These are phyloP conservation scores for Oryza nivara DNA, from an alignment of 176 grass and related monocot genomes.

Conservation along the genomic window DNA sequence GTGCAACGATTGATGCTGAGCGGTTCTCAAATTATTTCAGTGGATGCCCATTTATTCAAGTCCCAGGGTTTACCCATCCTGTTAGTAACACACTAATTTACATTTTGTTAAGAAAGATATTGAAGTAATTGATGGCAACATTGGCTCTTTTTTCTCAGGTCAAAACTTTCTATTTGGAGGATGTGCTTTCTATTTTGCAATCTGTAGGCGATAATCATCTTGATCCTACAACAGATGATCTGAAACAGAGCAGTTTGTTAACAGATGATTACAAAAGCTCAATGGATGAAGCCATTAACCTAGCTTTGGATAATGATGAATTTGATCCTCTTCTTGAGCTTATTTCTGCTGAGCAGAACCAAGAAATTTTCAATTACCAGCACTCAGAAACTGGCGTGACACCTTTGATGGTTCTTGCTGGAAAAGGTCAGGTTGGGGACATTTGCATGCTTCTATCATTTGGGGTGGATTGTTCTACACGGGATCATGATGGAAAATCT, in stretches of 20 bases:
- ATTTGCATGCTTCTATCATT: slow-evolving; percentile 94
- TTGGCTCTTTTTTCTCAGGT: slow-evolving; percentile 57
- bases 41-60: slow-evolving; percentile 90
- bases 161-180: slow-evolving; percentile 94
- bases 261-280: slow-evolving; percentile 70
- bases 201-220: slow-evolving; percentile 71
- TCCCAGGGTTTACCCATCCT: slow-evolving; percentile 93
- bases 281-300: slow-evolving; percentile 88
- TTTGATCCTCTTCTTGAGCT: slow-evolving; percentile 89
- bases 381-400: slow-evolving; percentile 87
- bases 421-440: slow-evolving; percentile 82
- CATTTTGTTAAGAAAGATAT: slow-evolving; percentile 19
- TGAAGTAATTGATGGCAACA: slow-evolving; percentile 22
- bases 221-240: slow-evolving; percentile 39
- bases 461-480: slow-evolving; percentile 79
- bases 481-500: slow-evolving; percentile 64
- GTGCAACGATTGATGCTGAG: slow-evolving; percentile 89
- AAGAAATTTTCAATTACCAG: slow-evolving; percentile 75
- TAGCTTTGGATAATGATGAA: slow-evolving; percentile 85
- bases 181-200: slow-evolving; percentile 85
- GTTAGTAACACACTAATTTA: slow-evolving; percentile 56
- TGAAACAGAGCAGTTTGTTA: slow-evolving; percentile 47
- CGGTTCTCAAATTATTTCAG: slow-evolving; percentile 91
- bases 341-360: slow-evolving; percentile 74
- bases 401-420: slow-evolving; percentile 92